These are phyloP conservation scores for Pharnaceum exiguum DNA, from an alignment of 148 eudicot species.

Conservation along the genomic window DNA sequence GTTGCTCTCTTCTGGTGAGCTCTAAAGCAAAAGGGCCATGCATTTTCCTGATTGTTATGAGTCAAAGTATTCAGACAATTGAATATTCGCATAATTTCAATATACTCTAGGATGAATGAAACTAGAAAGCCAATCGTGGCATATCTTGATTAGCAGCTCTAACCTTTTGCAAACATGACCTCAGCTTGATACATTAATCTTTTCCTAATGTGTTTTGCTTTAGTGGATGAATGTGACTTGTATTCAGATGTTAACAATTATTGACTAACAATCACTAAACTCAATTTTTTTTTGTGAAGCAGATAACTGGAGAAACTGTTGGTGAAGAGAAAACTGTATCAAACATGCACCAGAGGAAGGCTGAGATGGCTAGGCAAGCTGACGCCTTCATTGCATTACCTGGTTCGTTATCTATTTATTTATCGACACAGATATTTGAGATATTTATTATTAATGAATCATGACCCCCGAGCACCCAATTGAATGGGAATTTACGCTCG, in stretches of 20 bases:
- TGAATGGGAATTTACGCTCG: neutral
- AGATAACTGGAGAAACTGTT: slow-evolving; percentile 81
- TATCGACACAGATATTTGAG: neutral
- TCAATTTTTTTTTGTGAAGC: neutral
- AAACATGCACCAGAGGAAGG: slow-evolving; percentile 94
- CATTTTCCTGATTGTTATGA: slow-evolving; percentile 10
- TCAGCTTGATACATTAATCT: no score
- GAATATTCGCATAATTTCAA: slow-evolving; percentile 5
- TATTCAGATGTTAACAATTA: neutral
- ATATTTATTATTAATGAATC: neutral
- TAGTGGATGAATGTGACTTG: no score
- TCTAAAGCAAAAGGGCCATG: slow-evolving; percentile 18
- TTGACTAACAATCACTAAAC: neutral
- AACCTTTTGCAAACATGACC: no score
- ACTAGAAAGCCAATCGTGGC: neutral
- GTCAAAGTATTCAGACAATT: slow-evolving; percentile 23
- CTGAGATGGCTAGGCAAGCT: slow-evolving; percentile 97
- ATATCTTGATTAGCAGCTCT: no score
- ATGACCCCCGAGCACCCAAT: neutral
- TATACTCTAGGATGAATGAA: slow-evolving; percentile 3
- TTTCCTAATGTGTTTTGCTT: no score
- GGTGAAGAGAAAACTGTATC: slow-evolving; percentile 87
- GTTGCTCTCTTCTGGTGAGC: slow-evolving; percentile 17
- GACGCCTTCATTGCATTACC: slow-evolving; percentile 96
- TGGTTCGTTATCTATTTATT: slow-evolving; percentile 38